Evolutionary conservation across 352 stramenopile species (phyloP).

Genomic region (Phytopythium helicoides): DNA sequence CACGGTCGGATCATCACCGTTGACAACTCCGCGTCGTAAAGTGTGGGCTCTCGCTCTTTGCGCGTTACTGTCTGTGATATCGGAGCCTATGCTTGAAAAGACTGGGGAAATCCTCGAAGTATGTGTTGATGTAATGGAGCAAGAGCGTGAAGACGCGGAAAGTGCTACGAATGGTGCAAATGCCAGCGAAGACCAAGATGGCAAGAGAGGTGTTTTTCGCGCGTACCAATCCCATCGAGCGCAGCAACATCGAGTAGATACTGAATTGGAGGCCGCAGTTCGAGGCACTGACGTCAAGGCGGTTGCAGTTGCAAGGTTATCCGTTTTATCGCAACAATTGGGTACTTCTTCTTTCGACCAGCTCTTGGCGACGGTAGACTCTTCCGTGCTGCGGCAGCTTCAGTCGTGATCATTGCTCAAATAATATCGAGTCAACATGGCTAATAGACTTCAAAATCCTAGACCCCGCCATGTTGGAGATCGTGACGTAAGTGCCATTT

Average conservation of each 20-base stretch:
- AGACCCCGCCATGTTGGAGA: too few relatives aligned
- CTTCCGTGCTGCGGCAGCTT: constrained; percentile 52
- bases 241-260: constrained; percentile 16
- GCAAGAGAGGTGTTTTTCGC: constrained; percentile 39
- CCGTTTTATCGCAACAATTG: constrained; percentile 37
- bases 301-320: constrained; percentile 37
- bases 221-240: constrained; percentile 43
- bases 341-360: constrained; percentile 40
- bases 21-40: constrained; percentile 58
- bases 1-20: constrained; percentile 51
- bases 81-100: constrained; percentile 44
- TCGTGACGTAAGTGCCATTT: too few relatives aligned
- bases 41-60: constrained; percentile 66
- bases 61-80: constrained; percentile 33
- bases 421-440: not conserved
- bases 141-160: constrained; percentile 42
- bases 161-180: constrained; percentile 10
- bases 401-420: constrained; percentile 32
- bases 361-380: constrained; percentile 56
- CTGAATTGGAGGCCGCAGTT: constrained; percentile 38
- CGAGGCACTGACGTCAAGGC: constrained; percentile 40
- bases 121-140: constrained; percentile 63
- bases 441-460: not conserved
- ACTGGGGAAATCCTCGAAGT: constrained; percentile 70
- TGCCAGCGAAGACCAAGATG: constrained; percentile 6